Conservation (phyloP, 495 filamentous ascomycete genomes). For the Lasiosphaeria hispida region DNA sequence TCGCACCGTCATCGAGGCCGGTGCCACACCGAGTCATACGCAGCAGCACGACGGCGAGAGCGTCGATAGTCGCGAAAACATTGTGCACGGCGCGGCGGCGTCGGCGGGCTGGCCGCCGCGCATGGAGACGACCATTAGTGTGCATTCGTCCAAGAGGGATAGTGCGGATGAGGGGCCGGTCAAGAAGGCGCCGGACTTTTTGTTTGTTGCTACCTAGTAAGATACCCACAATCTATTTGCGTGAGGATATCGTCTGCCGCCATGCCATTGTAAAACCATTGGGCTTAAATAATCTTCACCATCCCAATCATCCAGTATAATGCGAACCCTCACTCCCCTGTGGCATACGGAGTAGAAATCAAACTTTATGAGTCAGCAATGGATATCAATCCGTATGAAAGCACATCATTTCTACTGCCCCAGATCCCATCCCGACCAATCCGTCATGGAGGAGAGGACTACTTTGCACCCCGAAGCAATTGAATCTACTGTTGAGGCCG, state of each 20-base stretch:
- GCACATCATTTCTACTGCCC: too few relatives aligned
- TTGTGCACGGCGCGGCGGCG: constrained; percentile 7
- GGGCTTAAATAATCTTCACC: too few relatives aligned
- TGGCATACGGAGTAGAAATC: too few relatives aligned
- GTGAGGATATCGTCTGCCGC: too few relatives aligned
- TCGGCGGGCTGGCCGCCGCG: background rate
- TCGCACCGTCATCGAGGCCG: constrained; percentile 6
- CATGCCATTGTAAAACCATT: too few relatives aligned
- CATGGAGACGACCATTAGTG: constrained; percentile 9
- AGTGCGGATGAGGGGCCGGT: constrained; percentile 12
- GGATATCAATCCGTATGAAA: too few relatives aligned
- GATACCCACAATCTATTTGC: background rate
- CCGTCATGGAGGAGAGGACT: too few relatives aligned
- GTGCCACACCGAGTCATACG: background rate
- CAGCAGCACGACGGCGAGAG: constrained; percentile 3
- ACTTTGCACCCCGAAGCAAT: too few relatives aligned
- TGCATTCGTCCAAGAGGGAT: constrained; percentile 16
- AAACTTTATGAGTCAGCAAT: too few relatives aligned
- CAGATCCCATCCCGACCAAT: too few relatives aligned
- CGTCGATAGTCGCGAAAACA: constrained; percentile 14
- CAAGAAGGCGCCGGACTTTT: constrained; percentile 1
- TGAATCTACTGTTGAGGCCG: too few relatives aligned
- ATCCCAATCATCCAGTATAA: too few relatives aligned
- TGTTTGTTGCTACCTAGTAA: background rate
- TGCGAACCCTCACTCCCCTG: background rate